Base-by-base conservation (phyloP, 169 alveolate species). In the Plasmodium falciparum region DNA sequence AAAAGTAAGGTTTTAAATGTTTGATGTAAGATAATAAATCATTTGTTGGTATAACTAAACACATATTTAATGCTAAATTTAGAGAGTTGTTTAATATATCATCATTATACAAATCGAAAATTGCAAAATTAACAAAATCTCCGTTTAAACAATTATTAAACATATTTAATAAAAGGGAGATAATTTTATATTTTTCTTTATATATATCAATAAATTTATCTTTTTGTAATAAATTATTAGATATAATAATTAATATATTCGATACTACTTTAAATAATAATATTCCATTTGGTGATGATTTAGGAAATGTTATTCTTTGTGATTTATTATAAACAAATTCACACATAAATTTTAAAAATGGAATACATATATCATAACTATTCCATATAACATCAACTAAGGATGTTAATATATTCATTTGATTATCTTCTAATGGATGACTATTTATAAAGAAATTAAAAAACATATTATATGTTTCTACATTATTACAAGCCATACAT, bases 281-380 rank as follows among this genome's bases (percentile, higher is more conserved):
- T 56, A 97, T 96, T 67, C 99, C 99, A 80, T 96, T 96, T 12
- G 99, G 98, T 59, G 98, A 95, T 0, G 98, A 95, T 88, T 95
- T 97, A 54, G 97, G 98, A 76, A 97, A 97, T 43, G 96, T 93
- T 17, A 97, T 97, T 67, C 99, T 94, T 91, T 96, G 97, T 9
- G 98, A 95, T 88, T 93, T 95, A 88, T 94, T 93, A 73, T 95
- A 96, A 11, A 95, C 94, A 54, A 95, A 89, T 70, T 95, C 98
- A 24, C 97, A 93, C 96, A 97, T 93, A 76, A 95, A 97, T 94
- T 97, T 97, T 65, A 97, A 92, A 56, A 97, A 95, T 52, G 99
- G 98, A 24, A 96, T 93, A 91, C 96, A 93, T 45, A 97, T 97
- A 58, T 96, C 98, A 6, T 95, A 92, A 88, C 96, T 98, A 59